A percentile compares a stretch with the other conserved stretches of the same genome.
phyloP scores from a whole-genome alignment of 2,329 filamentous ascomycete genomes.

The Neofusicoccum kwambonambiense region DNA sequence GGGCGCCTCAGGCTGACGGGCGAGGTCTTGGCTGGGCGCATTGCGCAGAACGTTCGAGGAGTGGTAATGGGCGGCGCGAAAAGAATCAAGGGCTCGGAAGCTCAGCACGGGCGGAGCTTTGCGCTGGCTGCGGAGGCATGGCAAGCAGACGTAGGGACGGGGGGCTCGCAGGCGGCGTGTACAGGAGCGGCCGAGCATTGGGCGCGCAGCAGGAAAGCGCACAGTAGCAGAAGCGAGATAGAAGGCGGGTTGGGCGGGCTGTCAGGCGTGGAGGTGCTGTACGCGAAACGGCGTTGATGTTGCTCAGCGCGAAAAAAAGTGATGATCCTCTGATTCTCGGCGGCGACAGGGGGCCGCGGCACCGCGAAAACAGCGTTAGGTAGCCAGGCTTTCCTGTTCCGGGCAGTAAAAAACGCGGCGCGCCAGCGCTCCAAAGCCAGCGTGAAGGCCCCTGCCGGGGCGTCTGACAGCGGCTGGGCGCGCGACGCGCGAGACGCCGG shows the following conservation, averaged over 20 bases:
- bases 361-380: background rate
- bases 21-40: background rate
- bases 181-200: constrained; percentile 14
- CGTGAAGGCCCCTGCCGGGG: too few relatives aligned
- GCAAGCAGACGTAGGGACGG: constrained; percentile 10
- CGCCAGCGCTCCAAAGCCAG: background rate
- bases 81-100: background rate
- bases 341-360: background rate
- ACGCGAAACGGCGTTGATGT: background rate
- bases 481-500: too few relatives aligned
- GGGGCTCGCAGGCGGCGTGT: background rate
- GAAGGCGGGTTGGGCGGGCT: background rate
- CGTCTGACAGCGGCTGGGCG: too few relatives aligned
- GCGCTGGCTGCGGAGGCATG: constrained; percentile 10
- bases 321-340: constrained; percentile 9
- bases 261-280: constrained; percentile 2
- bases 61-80: background rate
- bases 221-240: background rate
- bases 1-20: background rate
- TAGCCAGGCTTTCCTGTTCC: background rate
- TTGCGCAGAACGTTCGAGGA: background rate
- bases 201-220: background rate
- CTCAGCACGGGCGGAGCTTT: background rate
- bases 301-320: background rate
- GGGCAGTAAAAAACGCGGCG: background rate